Evolutionary conservation across 108 stramenopile species (phyloP).

Genomic region (Cylindrotheca fusiformis): DNA sequence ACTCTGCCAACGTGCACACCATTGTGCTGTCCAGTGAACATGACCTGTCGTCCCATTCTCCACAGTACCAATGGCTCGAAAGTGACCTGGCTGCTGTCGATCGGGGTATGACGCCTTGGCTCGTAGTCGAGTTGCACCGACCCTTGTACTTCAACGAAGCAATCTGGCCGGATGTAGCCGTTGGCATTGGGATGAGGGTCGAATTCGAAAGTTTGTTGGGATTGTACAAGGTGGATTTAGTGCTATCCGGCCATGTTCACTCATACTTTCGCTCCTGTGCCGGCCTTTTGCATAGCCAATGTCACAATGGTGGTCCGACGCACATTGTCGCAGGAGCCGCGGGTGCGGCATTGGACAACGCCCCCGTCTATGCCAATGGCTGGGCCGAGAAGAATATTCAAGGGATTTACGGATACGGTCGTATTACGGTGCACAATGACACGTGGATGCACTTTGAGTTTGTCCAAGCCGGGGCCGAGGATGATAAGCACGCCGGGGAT

Average conservation of each 20-base stretch:
- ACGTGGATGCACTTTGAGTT: constrained; percentile 50
- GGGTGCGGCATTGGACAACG: constrained; percentile 31
- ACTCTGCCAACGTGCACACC: constrained; percentile 54
- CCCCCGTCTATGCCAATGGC: constrained; percentile 16
- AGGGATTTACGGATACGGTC: constrained; percentile 44
- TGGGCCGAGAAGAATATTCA: constrained; percentile 43
- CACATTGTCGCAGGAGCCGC: constrained; percentile 58
- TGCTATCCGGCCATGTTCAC: constrained; percentile 77
- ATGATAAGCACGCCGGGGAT: constrained; percentile 15
- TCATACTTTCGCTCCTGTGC: constrained; percentile 66
- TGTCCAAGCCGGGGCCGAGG: constrained; percentile 25
- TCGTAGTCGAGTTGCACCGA: constrained; percentile 78
- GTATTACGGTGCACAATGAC: constrained; percentile 47
- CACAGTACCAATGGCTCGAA: constrained; percentile 68
- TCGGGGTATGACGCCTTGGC: constrained; percentile 67
- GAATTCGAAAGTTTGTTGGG: constrained; percentile 71
- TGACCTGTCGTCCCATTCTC: constrained; percentile 50
- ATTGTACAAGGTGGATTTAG: constrained; percentile 60
- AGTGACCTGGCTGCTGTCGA: constrained; percentile 49
- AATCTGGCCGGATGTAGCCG: constrained; percentile 26
- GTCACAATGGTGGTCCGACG: constrained; percentile 49
- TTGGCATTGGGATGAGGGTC: constrained; percentile 46
- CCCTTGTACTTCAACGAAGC: constrained; percentile 66
- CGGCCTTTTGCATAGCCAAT: constrained; percentile 48
- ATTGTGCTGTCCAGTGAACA: constrained; percentile 75